Percentiles rank a stretch among this genome's conserved stretches.
Conservation (phyloP, 345 rosid genomes). For the Adansonia digitata region DNA sequence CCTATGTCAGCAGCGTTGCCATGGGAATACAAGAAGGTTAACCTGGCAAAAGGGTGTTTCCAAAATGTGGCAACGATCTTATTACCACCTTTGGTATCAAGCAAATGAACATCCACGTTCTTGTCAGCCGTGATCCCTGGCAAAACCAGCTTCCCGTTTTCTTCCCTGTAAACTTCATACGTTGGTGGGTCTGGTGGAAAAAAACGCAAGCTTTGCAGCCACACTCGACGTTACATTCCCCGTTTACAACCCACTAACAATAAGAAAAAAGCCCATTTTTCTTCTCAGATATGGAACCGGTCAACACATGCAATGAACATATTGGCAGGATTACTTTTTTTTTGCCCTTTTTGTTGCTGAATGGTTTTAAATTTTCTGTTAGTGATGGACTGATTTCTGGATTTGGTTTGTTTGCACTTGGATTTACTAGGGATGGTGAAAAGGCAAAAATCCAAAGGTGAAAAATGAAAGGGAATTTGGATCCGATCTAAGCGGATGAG, state of each 20-base stretch:
- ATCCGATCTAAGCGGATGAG: slow-evolving; percentile 58
- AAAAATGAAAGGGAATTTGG: slow-evolving; percentile 18
- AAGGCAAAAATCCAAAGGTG: slow-evolving; percentile 21
- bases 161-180: slow-evolving; percentile 55
- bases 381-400: neutral
- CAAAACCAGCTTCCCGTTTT: slow-evolving; percentile 59
- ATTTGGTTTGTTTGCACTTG: neutral
- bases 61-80: slow-evolving; percentile 87
- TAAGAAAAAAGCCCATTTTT: neutral
- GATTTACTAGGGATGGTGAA: slow-evolving; percentile 21
- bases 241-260: slow-evolving; percentile 34
- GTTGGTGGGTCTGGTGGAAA: slow-evolving; percentile 98
- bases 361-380: neutral
- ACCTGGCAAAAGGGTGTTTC: slow-evolving; percentile 92
- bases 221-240: slow-evolving; percentile 93
- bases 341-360: neutral
- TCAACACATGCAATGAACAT: slow-evolving; percentile 14
- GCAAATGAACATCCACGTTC: slow-evolving; percentile 72
- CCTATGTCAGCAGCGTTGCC: slow-evolving; percentile 99
- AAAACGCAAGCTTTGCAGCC: slow-evolving; percentile 95
- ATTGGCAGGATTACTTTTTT: neutral
- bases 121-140: slow-evolving; percentile 77
- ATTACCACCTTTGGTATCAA: slow-evolving; percentile 75
- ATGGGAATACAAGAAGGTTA: slow-evolving; percentile 88
- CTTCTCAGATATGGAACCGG: neutral